A percentile compares a stretch with the other conserved stretches of the same genome.
These are phyloP conservation scores for Backusella mclennaniae DNA, from an alignment of 192 early-diverging fungal genomes.

Conservation along the genomic window DNA sequence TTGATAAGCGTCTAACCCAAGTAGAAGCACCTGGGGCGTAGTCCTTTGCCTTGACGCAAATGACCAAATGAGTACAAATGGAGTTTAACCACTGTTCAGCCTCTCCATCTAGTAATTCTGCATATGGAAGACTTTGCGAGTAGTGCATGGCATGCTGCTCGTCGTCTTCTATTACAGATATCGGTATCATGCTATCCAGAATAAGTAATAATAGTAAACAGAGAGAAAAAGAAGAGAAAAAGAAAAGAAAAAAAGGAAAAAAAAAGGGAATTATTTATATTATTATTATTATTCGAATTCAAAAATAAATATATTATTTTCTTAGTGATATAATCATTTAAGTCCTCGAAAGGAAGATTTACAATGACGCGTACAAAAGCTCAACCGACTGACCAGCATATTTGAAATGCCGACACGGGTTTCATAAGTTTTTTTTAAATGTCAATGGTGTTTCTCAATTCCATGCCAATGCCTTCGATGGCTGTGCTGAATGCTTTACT, in stretches of 20 bases:
- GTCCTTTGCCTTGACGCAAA: conserved; percentile 51
- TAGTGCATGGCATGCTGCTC: conserved; percentile 34
- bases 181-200: conserved; percentile 17
- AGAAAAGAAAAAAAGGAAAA: neutral
- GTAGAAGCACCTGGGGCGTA: conserved; percentile 50
- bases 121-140: conserved; percentile 41
- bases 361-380: neutral
- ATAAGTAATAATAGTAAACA: neutral
- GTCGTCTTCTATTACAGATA: conserved; percentile 35
- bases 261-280: neutral
- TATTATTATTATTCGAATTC: neutral
- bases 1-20: conserved; percentile 59
- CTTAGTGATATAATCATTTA: neutral
- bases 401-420: neutral
- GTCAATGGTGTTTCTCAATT: conserved; percentile 10
- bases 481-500: conserved; percentile 53
- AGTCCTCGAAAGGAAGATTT: neutral
- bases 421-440: neutral
- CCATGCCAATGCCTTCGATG: conserved; percentile 55
- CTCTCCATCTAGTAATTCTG: conserved; percentile 34
- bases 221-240: neutral
- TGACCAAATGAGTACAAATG: conserved; percentile 45
- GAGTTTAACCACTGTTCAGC: conserved; percentile 43
- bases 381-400: neutral
- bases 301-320: neutral